Evolutionary conservation across 2,329 filamentous ascomycete species (phyloP).

Genomic region (Hypoxylon sp.): DNA sequence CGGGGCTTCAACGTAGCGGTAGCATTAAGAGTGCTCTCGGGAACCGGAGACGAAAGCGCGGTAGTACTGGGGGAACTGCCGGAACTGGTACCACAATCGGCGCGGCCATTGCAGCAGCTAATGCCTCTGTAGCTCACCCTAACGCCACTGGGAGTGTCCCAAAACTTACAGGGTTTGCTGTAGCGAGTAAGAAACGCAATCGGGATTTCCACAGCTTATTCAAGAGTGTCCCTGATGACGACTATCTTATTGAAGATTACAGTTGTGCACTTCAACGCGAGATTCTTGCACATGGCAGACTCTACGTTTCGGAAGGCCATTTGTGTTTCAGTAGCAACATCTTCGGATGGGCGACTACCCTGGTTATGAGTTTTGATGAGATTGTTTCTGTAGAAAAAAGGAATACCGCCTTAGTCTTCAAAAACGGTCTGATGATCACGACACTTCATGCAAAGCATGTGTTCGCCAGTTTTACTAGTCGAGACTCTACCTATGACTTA

Average conservation of each 20-base stretch:
- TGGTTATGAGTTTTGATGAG: slow-evolving; percentile 98
- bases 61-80: slow-evolving; percentile 81
- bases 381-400: slow-evolving; percentile 97
- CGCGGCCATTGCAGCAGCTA: slow-evolving; percentile 79
- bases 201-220: slow-evolving; percentile 94
- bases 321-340: slow-evolving; percentile 99
- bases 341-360: slow-evolving; percentile 95
- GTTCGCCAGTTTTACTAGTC: slow-evolving; percentile 93
- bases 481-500: slow-evolving; percentile 96
- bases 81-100: slow-evolving; percentile 76
- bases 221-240: slow-evolving; percentile 96
- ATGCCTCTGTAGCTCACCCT: slow-evolving; percentile 77
- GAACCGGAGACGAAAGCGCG: slow-evolving; percentile 78
- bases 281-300: slow-evolving; percentile 91
- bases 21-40: slow-evolving; percentile 76
- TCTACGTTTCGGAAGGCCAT: slow-evolving; percentile 97
- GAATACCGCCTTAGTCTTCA: slow-evolving; percentile 94
- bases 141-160: slow-evolving; percentile 71
- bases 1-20: slow-evolving; percentile 72
- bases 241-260: slow-evolving; percentile 98
- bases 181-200: slow-evolving; percentile 96
- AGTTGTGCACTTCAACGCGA: slow-evolving; percentile 96
- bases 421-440: slow-evolving; percentile 96
- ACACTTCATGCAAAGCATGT: slow-evolving; percentile 95
- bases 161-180: slow-evolving; percentile 93